These are phyloP conservation scores for Mortierella alpina DNA, from an alignment of 192 early-diverging fungal species.

Conservation along the genomic window DNA sequence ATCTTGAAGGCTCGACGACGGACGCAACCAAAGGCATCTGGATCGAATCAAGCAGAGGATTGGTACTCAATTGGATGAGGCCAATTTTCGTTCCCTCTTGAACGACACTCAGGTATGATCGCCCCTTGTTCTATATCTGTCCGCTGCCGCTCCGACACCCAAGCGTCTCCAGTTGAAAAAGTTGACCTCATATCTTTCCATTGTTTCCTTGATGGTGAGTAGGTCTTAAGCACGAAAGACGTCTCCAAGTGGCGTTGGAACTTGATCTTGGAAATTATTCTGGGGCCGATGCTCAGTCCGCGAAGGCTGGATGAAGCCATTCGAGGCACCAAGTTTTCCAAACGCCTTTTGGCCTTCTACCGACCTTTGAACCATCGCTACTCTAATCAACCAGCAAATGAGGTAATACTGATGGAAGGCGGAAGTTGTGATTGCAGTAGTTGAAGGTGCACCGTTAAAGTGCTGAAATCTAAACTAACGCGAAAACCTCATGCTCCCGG, in stretches of 20 bases:
- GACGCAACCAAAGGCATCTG: constrained; percentile 55
- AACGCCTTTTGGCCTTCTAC: constrained; percentile 78
- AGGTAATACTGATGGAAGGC: constrained; percentile 41
- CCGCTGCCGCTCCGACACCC: no score
- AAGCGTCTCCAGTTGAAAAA: not conserved
- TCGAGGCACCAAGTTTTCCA: constrained; percentile 76
- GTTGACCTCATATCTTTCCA: not conserved
- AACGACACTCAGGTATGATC: constrained; percentile 72
- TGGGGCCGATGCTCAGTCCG: constrained; percentile 80
- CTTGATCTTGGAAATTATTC: constrained; percentile 76
- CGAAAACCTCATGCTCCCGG: not conserved
- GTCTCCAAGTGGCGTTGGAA: constrained; percentile 86
- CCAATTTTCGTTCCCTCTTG: constrained; percentile 73
- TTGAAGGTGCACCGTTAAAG: no score
- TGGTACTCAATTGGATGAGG: constrained; percentile 77
- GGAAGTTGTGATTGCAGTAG: no score
- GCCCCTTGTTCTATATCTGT: not conserved
- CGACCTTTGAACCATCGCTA: constrained; percentile 78
- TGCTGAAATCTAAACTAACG: not conserved
- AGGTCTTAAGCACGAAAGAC: constrained; percentile 79
- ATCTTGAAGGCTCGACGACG: constrained; percentile 11
- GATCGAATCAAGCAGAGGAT: constrained; percentile 69
- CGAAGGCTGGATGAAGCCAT: constrained; percentile 80
- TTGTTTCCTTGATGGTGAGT: not conserved
- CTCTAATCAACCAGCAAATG: constrained; percentile 68